Evolutionary conservation across 106 monocot species (phyloP).

Genomic region (Phalaenopsis aphrodite): DNA sequence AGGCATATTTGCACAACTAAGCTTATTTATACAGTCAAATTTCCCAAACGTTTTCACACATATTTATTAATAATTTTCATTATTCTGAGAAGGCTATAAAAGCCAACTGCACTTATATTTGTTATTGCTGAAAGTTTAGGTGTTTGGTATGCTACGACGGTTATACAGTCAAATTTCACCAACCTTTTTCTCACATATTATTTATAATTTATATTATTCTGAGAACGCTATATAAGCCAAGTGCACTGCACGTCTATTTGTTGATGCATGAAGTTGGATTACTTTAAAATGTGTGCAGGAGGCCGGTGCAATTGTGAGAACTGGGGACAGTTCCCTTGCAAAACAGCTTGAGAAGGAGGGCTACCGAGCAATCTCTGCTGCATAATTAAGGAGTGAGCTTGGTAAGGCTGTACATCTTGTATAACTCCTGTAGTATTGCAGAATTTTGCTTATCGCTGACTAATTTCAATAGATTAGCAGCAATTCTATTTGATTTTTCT

Average conservation of each 20-base stretch:
- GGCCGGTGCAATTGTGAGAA: constrained; percentile 65
- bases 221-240: background rate
- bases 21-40: no score
- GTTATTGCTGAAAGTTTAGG: background rate
- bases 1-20: no score
- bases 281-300: constrained; percentile 36
- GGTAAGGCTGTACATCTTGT: background rate
- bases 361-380: constrained; percentile 43
- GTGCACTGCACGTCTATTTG: background rate
- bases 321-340: constrained; percentile 72
- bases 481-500: background rate
- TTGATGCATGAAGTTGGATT: background rate
- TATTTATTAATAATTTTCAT: background rate
- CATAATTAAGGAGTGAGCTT: background rate
- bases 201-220: background rate
- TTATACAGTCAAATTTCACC: no score
- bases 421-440: background rate
- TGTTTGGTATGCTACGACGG: no score
- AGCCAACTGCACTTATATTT: background rate
- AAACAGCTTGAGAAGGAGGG: constrained; percentile 73
- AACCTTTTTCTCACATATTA: background rate
- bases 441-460: background rate
- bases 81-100: background rate
- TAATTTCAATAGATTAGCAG: background rate
- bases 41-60: background rate